Evolutionary conservation across 1,284 basidiomycete genomes (phyloP), one percentile per base, ranked within the genome.

Genomic region (Boletus smithii): DNA sequence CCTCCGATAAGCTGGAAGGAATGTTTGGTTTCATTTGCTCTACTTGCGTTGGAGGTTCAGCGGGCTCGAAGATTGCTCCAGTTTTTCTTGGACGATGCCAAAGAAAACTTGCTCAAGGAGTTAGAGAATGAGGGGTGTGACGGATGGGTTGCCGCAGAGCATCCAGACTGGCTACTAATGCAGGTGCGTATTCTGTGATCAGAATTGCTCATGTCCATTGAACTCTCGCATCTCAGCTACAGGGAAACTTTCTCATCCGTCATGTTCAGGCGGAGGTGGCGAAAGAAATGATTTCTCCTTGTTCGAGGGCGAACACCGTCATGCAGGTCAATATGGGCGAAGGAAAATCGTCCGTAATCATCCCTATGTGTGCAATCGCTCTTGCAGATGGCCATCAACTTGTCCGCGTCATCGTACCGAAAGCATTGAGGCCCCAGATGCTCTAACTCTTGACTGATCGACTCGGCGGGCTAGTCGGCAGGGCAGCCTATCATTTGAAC

Each of bases 311-410:
- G 9, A 26, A 26, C 9, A 26, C 24, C 9, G 24, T 26, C 8
- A 26, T 26, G 24, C 24, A 26, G 9, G 24, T 26, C 24, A 26
- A 9, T 3, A 26, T 26, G 24, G 24, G 24, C 8, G 24, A 26
- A 9, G 24, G 24, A 7, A 30, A n/a, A 30, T 26, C 24, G 8
- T 26, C 24, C 8, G 24, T 26, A 8, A 26, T 26, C 51, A 60
- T 26, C 8, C 24, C 24, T 3, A 26, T 26, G 1, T 3, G 5
- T 9, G 24, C 24, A 1, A 7, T 7, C 9, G 24, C 9, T 3
- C 24, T 26, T 10, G 24, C 24, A 8, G 24, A 26, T 26, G 24
- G 24, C 8, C 8, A 26, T 8, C 24, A 26, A 9, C 24, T 26
- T 8, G 24, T 26, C 24, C 24, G 29, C 5, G 29, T 30, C 8